These are phyloP conservation scores for Rhododendron molle DNA, from an alignment of 148 eudicot genomes.

Conservation along the genomic window DNA sequence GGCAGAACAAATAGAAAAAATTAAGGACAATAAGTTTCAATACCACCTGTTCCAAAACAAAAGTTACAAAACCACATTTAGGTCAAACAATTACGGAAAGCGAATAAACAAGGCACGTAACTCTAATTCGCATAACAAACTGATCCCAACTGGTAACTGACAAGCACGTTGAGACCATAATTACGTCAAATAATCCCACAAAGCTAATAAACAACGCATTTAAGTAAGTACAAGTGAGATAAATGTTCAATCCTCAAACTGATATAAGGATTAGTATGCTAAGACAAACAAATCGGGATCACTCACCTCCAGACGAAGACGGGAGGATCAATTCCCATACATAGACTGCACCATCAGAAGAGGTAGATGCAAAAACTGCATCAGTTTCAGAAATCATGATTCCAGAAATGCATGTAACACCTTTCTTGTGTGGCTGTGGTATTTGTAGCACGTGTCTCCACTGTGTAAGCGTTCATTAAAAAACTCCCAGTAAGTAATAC, in stretches of 20 bases:
- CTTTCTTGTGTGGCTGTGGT: conserved; percentile 78
- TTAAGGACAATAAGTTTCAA: background rate
- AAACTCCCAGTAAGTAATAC: background rate
- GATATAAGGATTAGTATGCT: background rate
- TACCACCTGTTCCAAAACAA: background rate
- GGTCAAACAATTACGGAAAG: background rate
- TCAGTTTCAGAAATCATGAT: conserved; percentile 57
- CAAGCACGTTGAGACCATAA: background rate
- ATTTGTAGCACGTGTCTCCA: conserved; percentile 72
- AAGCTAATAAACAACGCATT: background rate
- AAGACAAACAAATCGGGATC: background rate
- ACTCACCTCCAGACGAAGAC: conserved; percentile 51
- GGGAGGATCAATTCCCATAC: conserved; percentile 74
- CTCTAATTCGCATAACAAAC: background rate
- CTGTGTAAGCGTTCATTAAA: conserved; percentile 25
- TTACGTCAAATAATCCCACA: background rate
- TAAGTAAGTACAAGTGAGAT: background rate
- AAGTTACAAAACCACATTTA: background rate
- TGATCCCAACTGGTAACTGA: background rate
- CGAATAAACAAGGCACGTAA: background rate
- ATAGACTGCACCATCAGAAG: conserved; percentile 78
- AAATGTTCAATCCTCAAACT: background rate
- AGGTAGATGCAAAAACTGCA: conserved; percentile 79
- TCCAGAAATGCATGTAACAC: conserved; percentile 92
- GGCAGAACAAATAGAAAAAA: background rate